These are phyloP conservation scores for Pyrus hybrid DNA, from an alignment of 331 rosid genomes.

Conservation along the genomic window DNA sequence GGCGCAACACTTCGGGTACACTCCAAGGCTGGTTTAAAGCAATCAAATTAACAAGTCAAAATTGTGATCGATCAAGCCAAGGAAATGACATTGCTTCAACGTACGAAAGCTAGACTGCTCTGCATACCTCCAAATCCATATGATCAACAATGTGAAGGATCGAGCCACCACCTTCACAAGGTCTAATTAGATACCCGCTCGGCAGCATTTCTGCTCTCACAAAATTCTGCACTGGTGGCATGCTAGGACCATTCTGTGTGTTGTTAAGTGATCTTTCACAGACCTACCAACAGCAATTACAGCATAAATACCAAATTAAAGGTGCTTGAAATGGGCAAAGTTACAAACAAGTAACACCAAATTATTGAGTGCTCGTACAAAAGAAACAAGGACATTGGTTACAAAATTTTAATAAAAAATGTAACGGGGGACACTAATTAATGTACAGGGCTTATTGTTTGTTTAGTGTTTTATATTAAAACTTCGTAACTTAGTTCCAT, in stretches of 20 bases:
- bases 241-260: constrained; percentile 97
- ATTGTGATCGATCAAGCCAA: constrained; percentile 7
- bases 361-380: neutral
- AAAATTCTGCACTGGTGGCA: no score
- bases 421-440: no score
- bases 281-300: constrained; percentile 35
- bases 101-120: neutral
- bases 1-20: constrained; percentile 95
- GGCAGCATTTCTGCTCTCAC: no score
- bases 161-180: no score
- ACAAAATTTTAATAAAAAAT: no score
- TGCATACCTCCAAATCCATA: constrained; percentile 73
- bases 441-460: no score
- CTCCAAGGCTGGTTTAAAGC: constrained; percentile 82
- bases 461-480: no score
- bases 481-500: no score
- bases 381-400: no score
- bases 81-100: neutral
- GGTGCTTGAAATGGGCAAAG: no score
- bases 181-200: no score
- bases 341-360: neutral
- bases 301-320: constrained; percentile 6
- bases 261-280: constrained; percentile 99
- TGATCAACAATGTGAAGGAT: constrained; percentile 93
- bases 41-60: constrained; percentile 6